phyloP scores from a whole-genome alignment of 371 early-diverging fungal species.

The Rhizopus sp. region DNA sequence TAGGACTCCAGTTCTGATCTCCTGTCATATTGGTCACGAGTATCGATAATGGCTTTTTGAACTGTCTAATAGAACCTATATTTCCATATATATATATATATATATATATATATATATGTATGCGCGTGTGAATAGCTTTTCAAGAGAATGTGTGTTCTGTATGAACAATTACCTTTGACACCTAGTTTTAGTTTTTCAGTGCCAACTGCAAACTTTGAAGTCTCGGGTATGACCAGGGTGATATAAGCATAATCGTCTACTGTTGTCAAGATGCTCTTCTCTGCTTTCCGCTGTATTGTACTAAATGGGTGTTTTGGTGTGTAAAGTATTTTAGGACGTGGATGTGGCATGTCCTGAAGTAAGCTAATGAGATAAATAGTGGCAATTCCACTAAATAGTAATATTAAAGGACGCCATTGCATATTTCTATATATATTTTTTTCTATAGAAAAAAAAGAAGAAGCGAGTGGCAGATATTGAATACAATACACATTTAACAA shows the following conservation, averaged over 20 bases:
- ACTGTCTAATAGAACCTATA: constrained; percentile 22
- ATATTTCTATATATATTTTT: constrained; percentile 19
- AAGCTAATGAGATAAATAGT: constrained; percentile 40
- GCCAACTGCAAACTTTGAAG: constrained; percentile 17
- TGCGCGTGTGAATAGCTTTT: no score
- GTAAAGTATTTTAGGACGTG: constrained; percentile 37
- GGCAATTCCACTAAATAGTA: constrained; percentile 35
- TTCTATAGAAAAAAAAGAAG: neutral
- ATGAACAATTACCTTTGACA: constrained; percentile 18
- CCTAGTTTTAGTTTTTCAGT: constrained; percentile 27
- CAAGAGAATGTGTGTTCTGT: neutral
- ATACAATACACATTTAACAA: no score
- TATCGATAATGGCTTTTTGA: constrained; percentile 15
- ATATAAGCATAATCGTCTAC: constrained; percentile 33
- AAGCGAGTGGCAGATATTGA: no score
- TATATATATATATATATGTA: neutral
- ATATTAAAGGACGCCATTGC: constrained; percentile 48
- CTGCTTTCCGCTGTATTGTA: constrained; percentile 17
- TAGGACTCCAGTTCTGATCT: constrained; percentile 27
- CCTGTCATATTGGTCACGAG: constrained; percentile 15
- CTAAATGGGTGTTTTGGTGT: constrained; percentile 12
- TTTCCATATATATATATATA: neutral
- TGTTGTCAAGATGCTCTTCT: constrained; percentile 30
- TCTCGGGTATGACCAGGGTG: constrained; percentile 20
- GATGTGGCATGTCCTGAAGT: constrained; percentile 40